Percentiles rank a stretch among this genome's conserved stretches.
Conservation (phyloP, 352 stramenopile genomes). For the Pythium sukuiense region DNA sequence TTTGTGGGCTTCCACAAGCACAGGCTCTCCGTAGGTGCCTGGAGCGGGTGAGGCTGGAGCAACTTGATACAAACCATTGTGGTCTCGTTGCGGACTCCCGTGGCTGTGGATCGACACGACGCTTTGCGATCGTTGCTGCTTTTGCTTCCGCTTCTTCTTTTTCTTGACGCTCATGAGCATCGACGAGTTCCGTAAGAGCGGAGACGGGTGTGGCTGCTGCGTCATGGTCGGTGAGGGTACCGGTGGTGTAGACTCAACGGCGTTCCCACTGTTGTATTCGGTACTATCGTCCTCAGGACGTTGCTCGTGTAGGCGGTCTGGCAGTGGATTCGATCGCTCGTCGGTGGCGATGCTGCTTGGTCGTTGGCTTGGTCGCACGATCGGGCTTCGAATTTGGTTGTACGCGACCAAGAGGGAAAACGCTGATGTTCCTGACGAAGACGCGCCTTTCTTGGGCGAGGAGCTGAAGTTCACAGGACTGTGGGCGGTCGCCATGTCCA, state of each 20-base stretch:
- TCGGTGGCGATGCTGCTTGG: conserved; percentile 14
- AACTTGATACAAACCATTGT: background rate
- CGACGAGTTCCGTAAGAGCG: background rate
- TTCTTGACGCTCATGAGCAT: conserved; percentile 23
- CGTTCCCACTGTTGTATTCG: background rate
- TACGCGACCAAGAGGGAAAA: conserved; percentile 53
- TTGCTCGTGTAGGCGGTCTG: background rate
- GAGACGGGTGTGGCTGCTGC: background rate
- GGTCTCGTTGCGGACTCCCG: conserved; percentile 7
- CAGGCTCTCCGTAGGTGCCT: conserved; percentile 39
- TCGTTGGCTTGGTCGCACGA: conserved; percentile 54
- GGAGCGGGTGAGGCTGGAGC: conserved; percentile 16
- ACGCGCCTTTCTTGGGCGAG: conserved; percentile 36
- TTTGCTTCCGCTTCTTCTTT: conserved; percentile 28
- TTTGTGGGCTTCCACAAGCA: conserved; percentile 39
- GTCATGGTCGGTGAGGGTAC: background rate
- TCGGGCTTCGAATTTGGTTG: conserved; percentile 45
- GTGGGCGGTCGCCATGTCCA: conserved; percentile 34
- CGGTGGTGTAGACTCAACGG: background rate
- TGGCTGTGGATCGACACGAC: conserved; percentile 12
- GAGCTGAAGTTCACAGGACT: conserved; percentile 41
- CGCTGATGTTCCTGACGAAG: conserved; percentile 1
- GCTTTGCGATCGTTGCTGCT: conserved; percentile 9
- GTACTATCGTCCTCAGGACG: background rate
- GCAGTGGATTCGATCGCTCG: background rate